Conservation (phyloP, 352 stramenopile species). For the Phytopythium chamaehyphon region DNA sequence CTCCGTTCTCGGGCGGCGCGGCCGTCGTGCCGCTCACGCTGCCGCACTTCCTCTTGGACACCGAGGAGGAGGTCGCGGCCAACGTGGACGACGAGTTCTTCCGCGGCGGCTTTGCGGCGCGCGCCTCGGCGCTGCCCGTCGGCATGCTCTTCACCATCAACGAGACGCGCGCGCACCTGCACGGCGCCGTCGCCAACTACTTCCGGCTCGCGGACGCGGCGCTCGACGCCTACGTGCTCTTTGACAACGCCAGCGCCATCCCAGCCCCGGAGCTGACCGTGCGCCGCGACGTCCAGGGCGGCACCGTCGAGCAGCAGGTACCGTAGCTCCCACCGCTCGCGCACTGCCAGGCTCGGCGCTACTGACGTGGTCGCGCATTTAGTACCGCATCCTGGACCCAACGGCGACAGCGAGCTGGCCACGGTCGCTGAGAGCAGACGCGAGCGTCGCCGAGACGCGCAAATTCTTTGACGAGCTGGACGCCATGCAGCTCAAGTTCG, state of each 20-base stretch:
- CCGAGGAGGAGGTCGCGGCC: constrained; percentile 58
- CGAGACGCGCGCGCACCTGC: constrained; percentile 62
- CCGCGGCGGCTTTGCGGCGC: constrained; percentile 35
- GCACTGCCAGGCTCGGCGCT: not conserved
- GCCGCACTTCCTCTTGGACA: constrained; percentile 63
- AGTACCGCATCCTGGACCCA: constrained; percentile 41
- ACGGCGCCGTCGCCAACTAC: constrained; percentile 64
- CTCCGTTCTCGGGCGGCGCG: constrained; percentile 2
- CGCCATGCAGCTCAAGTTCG: constrained; percentile 53
- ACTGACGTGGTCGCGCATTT: not conserved
- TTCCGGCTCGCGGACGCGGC: constrained; percentile 43
- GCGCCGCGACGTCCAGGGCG: constrained; percentile 22
- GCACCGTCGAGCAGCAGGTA: constrained; percentile 17
- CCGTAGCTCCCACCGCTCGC: too few relatives aligned
- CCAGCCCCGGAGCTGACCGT: constrained; percentile 48
- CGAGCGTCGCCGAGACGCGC: constrained; percentile 29
- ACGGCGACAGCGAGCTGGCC: constrained; percentile 47
- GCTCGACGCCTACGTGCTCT: constrained; percentile 47
- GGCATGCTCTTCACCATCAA: constrained; percentile 71
- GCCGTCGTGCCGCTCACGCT: constrained; percentile 30
- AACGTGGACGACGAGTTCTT: constrained; percentile 69
- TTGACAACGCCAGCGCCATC: constrained; percentile 19
- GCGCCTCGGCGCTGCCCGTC: constrained; percentile 51
- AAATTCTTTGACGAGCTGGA: constrained; percentile 65
- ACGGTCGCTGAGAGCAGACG: constrained; percentile 27